phyloP scores from a whole-genome alignment of 2,329 filamentous ascomycete species.

The Beauveria brongniartii region DNA sequence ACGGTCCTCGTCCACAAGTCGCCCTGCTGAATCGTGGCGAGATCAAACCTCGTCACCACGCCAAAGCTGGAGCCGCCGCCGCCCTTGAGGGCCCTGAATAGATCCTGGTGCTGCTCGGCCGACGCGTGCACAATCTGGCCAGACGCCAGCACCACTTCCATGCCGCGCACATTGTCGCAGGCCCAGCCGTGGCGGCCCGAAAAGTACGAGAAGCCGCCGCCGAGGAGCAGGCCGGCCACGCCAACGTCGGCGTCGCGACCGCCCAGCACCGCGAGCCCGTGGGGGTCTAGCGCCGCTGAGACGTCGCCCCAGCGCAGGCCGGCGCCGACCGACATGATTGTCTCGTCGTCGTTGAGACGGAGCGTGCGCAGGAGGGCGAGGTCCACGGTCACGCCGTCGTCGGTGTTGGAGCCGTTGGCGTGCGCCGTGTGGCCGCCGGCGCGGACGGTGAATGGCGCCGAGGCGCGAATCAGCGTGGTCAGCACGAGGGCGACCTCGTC shows the following conservation, averaged over 20 bases:
- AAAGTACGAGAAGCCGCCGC: conserved; percentile 39
- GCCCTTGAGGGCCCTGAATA: conserved; percentile 37
- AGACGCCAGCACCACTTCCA: conserved; percentile 39
- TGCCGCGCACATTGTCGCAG: conserved; percentile 34
- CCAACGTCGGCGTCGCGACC: conserved; percentile 14
- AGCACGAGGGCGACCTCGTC: conserved; percentile 14
- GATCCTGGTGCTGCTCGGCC: conserved; percentile 25
- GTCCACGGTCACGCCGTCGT: conserved; percentile 33
- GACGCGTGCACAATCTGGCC: conserved; percentile 36
- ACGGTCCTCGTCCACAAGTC: conserved; percentile 21
- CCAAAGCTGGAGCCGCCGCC: conserved; percentile 35
- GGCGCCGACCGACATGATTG: conserved; percentile 31
- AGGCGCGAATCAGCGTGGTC: conserved; percentile 9
- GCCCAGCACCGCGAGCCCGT: conserved; percentile 16
- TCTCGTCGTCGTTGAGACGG: conserved; percentile 18
- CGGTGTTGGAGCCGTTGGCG: conserved; percentile 33
- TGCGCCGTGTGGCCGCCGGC: conserved; percentile 44
- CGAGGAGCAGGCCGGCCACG: conserved; percentile 13
- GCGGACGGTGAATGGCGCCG: conserved; percentile 37
- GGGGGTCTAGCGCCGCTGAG: conserved; percentile 29
- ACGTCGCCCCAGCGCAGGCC: conserved; percentile 38
- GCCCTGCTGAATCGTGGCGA: conserved; percentile 21
- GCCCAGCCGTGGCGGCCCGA: conserved; percentile 23
- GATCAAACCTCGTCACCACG: conserved; percentile 24
- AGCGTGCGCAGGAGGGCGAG: conserved; percentile 32